phyloP scores from a whole-genome alignment of 192 early-diverging fungal species.

The Lobosporangium transversale region DNA sequence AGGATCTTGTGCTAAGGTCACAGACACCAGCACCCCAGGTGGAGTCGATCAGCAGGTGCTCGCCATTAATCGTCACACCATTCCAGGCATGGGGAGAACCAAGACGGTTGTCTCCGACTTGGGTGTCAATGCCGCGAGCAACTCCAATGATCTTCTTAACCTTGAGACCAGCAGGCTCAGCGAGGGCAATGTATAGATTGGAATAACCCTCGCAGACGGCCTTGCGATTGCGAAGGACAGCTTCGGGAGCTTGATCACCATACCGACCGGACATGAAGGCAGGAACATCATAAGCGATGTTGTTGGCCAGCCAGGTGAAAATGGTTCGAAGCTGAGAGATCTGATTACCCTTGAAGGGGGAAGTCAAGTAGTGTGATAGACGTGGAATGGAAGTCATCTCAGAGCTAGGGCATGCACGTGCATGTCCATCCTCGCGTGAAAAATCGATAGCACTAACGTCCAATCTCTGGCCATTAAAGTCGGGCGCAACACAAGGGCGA shows the following conservation, averaged over 20 bases:
- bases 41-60: slow-evolving; percentile 64
- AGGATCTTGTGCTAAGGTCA: slow-evolving; percentile 34
- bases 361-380: slow-evolving; percentile 56
- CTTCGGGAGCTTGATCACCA: slow-evolving; percentile 38
- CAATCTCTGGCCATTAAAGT: slow-evolving; percentile 15
- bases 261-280: slow-evolving; percentile 49
- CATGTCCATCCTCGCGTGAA: slow-evolving; percentile 52
- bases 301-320: slow-evolving; percentile 64
- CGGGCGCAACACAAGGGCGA: slow-evolving; percentile 12
- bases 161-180: slow-evolving; percentile 54
- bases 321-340: slow-evolving; percentile 61
- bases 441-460: slow-evolving; percentile 34
- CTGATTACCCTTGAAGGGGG: slow-evolving; percentile 50
- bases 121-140: slow-evolving; percentile 58
- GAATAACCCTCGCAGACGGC: slow-evolving; percentile 69
- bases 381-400: slow-evolving; percentile 21
- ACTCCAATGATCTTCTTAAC: slow-evolving; percentile 59
- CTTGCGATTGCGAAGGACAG: slow-evolving; percentile 51
- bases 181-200: slow-evolving; percentile 62
- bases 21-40: slow-evolving; percentile 68
- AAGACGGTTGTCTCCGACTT: slow-evolving; percentile 48
- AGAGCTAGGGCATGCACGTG: slow-evolving; percentile 36
- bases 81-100: slow-evolving; percentile 66
- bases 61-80: slow-evolving; percentile 57
- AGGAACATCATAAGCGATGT: slow-evolving; percentile 62